These are phyloP conservation scores for Asclepias syriaca DNA, from an alignment of 257 asterid species.

Conservation along the genomic window DNA sequence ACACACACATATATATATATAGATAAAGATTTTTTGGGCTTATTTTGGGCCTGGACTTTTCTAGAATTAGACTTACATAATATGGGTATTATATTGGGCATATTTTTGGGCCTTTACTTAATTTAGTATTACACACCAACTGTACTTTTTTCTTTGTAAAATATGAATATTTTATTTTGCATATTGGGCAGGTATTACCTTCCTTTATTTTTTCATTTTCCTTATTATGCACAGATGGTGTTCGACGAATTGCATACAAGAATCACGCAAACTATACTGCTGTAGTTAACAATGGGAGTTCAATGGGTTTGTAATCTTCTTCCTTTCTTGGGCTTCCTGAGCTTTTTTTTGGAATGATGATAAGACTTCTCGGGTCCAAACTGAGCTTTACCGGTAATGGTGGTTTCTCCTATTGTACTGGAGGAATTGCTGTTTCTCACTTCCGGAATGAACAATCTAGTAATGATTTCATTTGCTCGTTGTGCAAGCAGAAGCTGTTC, in stretches of 20 bases:
- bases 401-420: conserved; percentile 22
- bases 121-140: too few species aligned
- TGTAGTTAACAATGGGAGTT: not conserved
- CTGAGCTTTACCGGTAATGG: conserved; percentile 15
- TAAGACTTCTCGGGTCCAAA: conserved; percentile 22
- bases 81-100: too few species aligned
- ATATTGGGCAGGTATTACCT: too few species aligned
- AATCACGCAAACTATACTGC: not conserved
- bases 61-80: too few species aligned
- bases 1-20: too few species aligned
- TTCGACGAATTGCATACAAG: conserved; percentile 14
- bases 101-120: too few species aligned
- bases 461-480: conserved; percentile 39
- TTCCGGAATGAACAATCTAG: conserved; percentile 33
- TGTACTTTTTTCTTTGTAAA: too few species aligned
- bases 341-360: conserved; percentile 27
- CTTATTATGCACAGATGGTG: not conserved
- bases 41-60: too few species aligned
- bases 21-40: too few species aligned
- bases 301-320: not conserved
- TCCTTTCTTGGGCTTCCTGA: not conserved
- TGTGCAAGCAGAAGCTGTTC: conserved; percentile 53
- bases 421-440: conserved; percentile 9
- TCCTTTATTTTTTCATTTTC: not conserved
- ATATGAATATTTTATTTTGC: not conserved